A percentile compares a stretch with the other conserved stretches of the same genome.
Evolutionary conservation across 805 yeast genomes (phyloP).

Genomic region (Candida ovalis): DNA sequence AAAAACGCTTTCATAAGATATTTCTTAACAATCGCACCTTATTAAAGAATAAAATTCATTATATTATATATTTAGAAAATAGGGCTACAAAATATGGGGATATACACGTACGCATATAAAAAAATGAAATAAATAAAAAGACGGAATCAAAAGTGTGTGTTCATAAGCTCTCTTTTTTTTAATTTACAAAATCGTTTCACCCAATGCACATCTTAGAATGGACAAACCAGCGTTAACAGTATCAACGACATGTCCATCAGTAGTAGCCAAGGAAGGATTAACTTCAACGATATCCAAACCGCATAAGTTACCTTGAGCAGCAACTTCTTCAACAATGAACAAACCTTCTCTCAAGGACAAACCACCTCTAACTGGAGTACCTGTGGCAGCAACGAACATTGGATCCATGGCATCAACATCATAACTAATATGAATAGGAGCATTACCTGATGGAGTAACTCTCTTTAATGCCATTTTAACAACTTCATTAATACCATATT

Average conservation of each 20-base stretch:
- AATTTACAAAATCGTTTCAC: constrained; percentile 70
- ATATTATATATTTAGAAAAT: too few species aligned
- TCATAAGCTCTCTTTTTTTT: not conserved
- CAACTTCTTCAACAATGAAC: constrained; percentile 86
- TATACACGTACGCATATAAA: too few species aligned
- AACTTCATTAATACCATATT: constrained; percentile 87
- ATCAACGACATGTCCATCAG: constrained; percentile 70
- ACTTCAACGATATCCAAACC: constrained; percentile 93
- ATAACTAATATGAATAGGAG: constrained; percentile 84
- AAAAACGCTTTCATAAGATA: too few species aligned
- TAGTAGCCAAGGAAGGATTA: constrained; percentile 82
- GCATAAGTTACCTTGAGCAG: constrained; percentile 81
- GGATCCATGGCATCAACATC: constrained; percentile 99
- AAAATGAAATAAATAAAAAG: too few species aligned
- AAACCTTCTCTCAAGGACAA: constrained; percentile 91
- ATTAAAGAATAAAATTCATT: too few species aligned
- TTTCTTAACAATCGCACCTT: too few species aligned
- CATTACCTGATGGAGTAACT: constrained; percentile 64
- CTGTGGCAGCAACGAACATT: constrained; percentile 90
- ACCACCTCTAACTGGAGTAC: constrained; percentile 97
- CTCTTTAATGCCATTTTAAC: constrained; percentile 84
- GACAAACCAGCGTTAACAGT: constrained; percentile 91
- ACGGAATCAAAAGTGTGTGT: too few species aligned
- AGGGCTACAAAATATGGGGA: too few species aligned
- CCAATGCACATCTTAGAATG: constrained; percentile 88